Percentiles rank a stretch among this genome's conserved stretches.
phyloP scores from a whole-genome alignment of 306 rosid genomes.

The Glycyrrhiza uralensis region DNA sequence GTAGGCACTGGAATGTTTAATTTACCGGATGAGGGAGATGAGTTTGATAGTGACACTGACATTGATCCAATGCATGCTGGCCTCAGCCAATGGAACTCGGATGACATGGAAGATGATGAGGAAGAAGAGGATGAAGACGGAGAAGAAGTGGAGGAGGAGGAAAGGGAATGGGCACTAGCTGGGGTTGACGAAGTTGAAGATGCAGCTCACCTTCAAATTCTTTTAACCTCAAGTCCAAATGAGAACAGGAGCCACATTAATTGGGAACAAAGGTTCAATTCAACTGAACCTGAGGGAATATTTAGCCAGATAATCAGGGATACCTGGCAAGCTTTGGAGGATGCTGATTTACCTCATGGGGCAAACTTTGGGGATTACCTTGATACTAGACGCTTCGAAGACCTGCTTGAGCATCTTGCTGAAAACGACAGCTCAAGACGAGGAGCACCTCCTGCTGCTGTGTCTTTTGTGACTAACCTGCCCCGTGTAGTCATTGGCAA shows the following conservation, averaged over 20 bases:
- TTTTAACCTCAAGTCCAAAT: slow-evolving; percentile 39
- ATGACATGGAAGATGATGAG: slow-evolving; percentile 47
- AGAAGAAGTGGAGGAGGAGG: slow-evolving; percentile 32
- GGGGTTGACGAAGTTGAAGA: slow-evolving; percentile 55
- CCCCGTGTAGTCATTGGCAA: slow-evolving; percentile 54
- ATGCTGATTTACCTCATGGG: slow-evolving; percentile 38
- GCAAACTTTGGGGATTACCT: slow-evolving; percentile 63
- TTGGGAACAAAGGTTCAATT: slow-evolving; percentile 40
- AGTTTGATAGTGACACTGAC: slow-evolving; percentile 70
- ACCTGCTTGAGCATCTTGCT: slow-evolving; percentile 70
- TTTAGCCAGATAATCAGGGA: slow-evolving; percentile 40
- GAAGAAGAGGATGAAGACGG: slow-evolving; percentile 34
- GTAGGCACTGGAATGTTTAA: slow-evolving; percentile 49
- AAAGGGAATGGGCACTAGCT: slow-evolving; percentile 50
- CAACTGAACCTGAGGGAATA: slow-evolving; percentile 49
- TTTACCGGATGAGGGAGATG: slow-evolving; percentile 48
- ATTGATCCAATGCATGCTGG: slow-evolving; percentile 97
- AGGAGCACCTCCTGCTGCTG: slow-evolving; percentile 89
- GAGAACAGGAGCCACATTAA: slow-evolving; percentile 32
- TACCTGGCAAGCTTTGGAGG: slow-evolving; percentile 46
- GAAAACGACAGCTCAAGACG: slow-evolving; percentile 73
- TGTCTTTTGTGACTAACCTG: slow-evolving; percentile 52
- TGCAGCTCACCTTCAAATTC: slow-evolving; percentile 38
- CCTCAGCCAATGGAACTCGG: slow-evolving; percentile 62
- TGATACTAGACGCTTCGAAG: slow-evolving; percentile 63